These are phyloP conservation scores for Chaetomium sp. DNA, from an alignment of 2,329 filamentous ascomycete genomes.

Conservation along the genomic window DNA sequence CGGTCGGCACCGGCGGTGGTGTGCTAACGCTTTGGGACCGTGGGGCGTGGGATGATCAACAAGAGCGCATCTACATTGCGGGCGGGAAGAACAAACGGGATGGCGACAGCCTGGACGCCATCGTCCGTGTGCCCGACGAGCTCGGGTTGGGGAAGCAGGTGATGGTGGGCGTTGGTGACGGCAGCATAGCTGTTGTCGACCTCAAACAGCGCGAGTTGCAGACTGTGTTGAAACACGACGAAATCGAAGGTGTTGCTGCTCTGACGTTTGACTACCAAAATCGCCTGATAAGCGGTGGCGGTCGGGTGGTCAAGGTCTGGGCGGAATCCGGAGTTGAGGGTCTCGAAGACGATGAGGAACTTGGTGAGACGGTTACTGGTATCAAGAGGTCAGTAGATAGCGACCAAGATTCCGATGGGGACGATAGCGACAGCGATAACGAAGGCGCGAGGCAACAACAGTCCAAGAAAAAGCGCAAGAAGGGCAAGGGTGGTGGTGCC, in stretches of 20 bases:
- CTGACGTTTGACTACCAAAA: conserved; percentile 80
- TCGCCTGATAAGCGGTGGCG: conserved; percentile 84
- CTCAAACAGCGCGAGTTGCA: conserved; percentile 68
- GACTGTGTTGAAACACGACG: conserved; percentile 67
- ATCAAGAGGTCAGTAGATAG: conserved; percentile 43
- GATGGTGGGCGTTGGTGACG: conserved; percentile 76
- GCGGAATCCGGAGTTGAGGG: conserved; percentile 54
- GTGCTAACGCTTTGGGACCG: conserved; percentile 91
- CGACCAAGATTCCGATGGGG: conserved; percentile 40
- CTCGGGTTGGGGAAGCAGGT: conserved; percentile 65
- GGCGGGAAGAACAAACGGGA: conserved; percentile 44
- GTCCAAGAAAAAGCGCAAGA: conserved; percentile 30
- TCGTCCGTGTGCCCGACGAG: conserved; percentile 64
- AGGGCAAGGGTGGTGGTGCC: conserved; percentile 24
- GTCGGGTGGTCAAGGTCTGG: conserved; percentile 85
- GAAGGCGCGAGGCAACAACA: conserved; percentile 20
- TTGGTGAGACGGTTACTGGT: conserved; percentile 37
- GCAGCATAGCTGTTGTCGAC: conserved; percentile 69
- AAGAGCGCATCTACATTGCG: conserved; percentile 78
- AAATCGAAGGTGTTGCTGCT: conserved; percentile 76
- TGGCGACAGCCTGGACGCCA: conserved; percentile 74
- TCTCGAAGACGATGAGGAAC: conserved; percentile 41
- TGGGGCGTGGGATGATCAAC: conserved; percentile 91
- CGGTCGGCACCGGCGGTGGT: conserved; percentile 69
- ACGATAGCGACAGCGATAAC: conserved; percentile 40